These are phyloP conservation scores for Neophaeococcomyces mojaviensis DNA, from an alignment of 2,329 filamentous ascomycete species.

Conservation along the genomic window DNA sequence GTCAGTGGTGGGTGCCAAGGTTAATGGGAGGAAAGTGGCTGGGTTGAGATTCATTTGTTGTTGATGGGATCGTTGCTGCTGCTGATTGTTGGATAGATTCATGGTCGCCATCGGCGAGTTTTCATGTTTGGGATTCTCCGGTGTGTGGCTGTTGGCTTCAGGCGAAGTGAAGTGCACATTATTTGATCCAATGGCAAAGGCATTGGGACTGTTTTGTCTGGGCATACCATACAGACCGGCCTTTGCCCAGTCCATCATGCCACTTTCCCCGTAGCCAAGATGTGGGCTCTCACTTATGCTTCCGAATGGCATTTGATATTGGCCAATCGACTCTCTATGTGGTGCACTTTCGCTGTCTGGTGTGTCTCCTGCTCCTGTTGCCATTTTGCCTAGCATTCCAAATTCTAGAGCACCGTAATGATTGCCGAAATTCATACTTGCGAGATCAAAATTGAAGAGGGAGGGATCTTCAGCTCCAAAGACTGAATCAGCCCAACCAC, in stretches of 20 bases:
- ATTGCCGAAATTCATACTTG: constrained; percentile 89
- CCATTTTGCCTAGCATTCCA: constrained; percentile 93
- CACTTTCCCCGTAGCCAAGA: constrained; percentile 36
- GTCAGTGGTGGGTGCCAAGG: not conserved
- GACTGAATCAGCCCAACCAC: constrained; percentile 44
- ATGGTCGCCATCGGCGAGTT: constrained; percentile 30
- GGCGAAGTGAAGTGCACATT: constrained; percentile 50
- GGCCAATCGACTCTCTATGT: constrained; percentile 39
- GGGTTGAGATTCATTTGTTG: not conserved
- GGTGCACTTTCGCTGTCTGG: constrained; percentile 56
- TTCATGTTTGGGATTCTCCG: constrained; percentile 25
- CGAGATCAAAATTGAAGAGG: constrained; percentile 91
- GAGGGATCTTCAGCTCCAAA: constrained; percentile 91
- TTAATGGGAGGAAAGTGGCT: constrained; percentile 4
- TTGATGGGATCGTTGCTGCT: constrained; percentile 4
- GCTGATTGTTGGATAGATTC: constrained; percentile 8
- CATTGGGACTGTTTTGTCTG: constrained; percentile 39
- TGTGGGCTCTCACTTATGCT: constrained; percentile 41
- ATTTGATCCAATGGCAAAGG: constrained; percentile 55
- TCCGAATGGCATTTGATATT: constrained; percentile 30
- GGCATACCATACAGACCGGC: constrained; percentile 31
- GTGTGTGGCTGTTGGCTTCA: constrained; percentile 49
- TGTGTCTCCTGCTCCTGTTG: constrained; percentile 76
- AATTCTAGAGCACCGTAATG: constrained; percentile 95
- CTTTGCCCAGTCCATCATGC: constrained; percentile 36